Percentiles rank a stretch among this genome's conserved stretches.
Conservation (phyloP, 108 stramenopile species). For the Skeletonema tropicum region DNA sequence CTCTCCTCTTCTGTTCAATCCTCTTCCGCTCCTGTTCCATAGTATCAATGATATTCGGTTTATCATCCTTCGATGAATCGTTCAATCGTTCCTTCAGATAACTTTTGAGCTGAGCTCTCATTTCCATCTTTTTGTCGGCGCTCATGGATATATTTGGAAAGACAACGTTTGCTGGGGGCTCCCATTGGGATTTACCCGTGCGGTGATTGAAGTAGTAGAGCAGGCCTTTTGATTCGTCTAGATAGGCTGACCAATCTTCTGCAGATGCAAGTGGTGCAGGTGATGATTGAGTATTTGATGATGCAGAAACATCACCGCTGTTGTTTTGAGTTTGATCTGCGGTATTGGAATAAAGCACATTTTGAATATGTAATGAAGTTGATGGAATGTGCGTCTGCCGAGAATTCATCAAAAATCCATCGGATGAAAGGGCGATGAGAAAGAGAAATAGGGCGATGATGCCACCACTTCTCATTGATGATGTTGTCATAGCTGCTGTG, state of each 20-base stretch:
- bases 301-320: neutral
- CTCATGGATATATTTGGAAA: slow-evolving; percentile 21
- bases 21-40: neutral
- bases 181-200: slow-evolving; percentile 62
- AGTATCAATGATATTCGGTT: neutral
- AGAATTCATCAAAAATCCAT: slow-evolving; percentile 1
- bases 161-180: slow-evolving; percentile 13
- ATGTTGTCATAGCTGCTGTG: neutral
- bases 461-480: neutral
- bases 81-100: slow-evolving; percentile 31
- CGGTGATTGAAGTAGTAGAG: slow-evolving; percentile 79
- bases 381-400: neutral
- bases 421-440: neutral
- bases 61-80: slow-evolving; percentile 10
- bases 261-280: slow-evolving; percentile 58
- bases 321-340: neutral
- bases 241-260: slow-evolving; percentile 75
- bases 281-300: slow-evolving; percentile 2
- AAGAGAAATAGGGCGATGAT: neutral
- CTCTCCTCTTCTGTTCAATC: neutral
- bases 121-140: slow-evolving; percentile 22
- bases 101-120: slow-evolving; percentile 20
- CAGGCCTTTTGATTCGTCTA: slow-evolving; percentile 77
- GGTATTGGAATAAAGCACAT: neutral
- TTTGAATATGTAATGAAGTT: neutral